A percentile compares a stretch with the other conserved stretches of the same genome.
Conservation (phyloP, 345 rosid species). For the Schrenkiella parvula region DNA sequence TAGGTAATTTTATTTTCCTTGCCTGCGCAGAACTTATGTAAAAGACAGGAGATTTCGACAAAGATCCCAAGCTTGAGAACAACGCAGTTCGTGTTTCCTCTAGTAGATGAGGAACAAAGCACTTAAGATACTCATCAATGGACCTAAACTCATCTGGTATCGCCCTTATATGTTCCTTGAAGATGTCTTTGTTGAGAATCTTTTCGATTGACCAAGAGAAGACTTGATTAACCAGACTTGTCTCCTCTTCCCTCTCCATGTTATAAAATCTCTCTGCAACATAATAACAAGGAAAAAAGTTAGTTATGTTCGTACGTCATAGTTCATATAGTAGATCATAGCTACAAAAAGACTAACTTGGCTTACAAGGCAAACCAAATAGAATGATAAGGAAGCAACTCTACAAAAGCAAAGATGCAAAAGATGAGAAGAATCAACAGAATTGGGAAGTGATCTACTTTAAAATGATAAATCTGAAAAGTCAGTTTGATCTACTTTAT, state of each 20-base stretch:
- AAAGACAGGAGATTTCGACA: conserved; percentile 20
- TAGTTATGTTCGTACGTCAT: neutral
- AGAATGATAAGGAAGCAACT: neutral
- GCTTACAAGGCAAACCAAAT: neutral
- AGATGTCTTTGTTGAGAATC: conserved; percentile 26
- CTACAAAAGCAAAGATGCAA: neutral
- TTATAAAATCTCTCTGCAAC: neutral
- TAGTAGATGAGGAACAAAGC: conserved; percentile 31
- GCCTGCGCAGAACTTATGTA: neutral
- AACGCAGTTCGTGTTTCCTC: conserved; percentile 41
- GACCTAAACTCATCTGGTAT: conserved; percentile 36
- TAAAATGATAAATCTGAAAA: too few relatives aligned
- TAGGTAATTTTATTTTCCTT: neutral
- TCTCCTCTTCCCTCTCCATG: conserved; percentile 4
- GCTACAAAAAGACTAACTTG: neutral
- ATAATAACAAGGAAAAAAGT: neutral
- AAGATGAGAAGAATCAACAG: neutral
- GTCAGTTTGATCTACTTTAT: neutral
- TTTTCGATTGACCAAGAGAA: conserved; percentile 36
- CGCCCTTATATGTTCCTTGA: conserved; percentile 26
- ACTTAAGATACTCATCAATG: conserved; percentile 20
- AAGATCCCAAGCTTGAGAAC: conserved; percentile 20
- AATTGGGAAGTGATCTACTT: too few relatives aligned
- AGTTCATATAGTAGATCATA: neutral
- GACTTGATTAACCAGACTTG: conserved; percentile 12